Conservation (phyloP, 371 early-diverging fungal genomes). For the Lichtheimia ornata region DNA sequence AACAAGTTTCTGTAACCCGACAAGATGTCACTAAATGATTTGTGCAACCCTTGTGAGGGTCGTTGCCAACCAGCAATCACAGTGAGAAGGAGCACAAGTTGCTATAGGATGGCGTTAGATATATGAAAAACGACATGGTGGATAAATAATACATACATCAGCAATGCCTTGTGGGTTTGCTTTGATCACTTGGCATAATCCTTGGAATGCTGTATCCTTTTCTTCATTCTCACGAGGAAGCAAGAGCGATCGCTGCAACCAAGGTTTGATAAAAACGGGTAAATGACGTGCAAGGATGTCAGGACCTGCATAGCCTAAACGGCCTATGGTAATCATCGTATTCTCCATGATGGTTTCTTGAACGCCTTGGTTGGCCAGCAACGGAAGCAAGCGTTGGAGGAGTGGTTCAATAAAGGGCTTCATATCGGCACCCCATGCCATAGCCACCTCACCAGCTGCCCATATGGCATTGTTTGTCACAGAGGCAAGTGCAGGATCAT, state of each 20-base stretch:
- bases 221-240: conserved; percentile 83
- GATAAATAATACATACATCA: conserved; percentile 25
- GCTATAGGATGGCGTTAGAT: conserved; percentile 28
- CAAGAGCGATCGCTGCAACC: conserved; percentile 65
- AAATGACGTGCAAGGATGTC: conserved; percentile 68
- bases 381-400: conserved; percentile 70
- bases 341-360: conserved; percentile 80
- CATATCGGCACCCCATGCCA: conserved; percentile 67
- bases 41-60: conserved; percentile 60
- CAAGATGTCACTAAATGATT: conserved; percentile 65
- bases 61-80: conserved; percentile 70
- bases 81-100: conserved; percentile 69
- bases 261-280: conserved; percentile 66
- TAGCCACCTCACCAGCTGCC: conserved; percentile 93
- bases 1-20: conserved; percentile 68
- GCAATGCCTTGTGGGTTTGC: conserved; percentile 79
- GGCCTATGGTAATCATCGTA: conserved; percentile 88
- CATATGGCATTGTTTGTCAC: conserved; percentile 94
- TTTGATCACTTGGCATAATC: conserved; percentile 81
- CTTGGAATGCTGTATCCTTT: conserved; percentile 90
- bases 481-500: conserved; percentile 58
- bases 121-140: background rate
- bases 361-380: conserved; percentile 59
- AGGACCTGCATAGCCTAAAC: conserved; percentile 82
- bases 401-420: conserved; percentile 68